These are phyloP conservation scores for Gossypium rotundifolium DNA, from an alignment of 345 rosid genomes.

Conservation along the genomic window DNA sequence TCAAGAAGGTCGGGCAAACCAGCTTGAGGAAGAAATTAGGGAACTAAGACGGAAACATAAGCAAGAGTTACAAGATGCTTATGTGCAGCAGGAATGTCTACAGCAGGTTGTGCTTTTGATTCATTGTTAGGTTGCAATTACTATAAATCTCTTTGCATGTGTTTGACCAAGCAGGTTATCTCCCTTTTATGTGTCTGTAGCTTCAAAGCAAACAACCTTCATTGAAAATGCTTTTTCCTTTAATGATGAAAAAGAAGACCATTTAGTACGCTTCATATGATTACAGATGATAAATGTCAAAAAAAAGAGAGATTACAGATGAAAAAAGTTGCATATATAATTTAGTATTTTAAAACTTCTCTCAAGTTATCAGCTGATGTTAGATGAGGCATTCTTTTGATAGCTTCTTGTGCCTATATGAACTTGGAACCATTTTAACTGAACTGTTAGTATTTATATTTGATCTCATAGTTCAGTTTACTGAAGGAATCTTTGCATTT, in stretches of 20 bases:
- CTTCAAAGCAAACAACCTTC: neutral
- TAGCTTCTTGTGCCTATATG: neutral
- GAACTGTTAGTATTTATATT: neutral
- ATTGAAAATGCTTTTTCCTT: neutral
- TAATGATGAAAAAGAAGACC: neutral
- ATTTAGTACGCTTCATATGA: neutral
- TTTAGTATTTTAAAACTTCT: neutral
- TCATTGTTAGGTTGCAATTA: slow-evolving; percentile 2
- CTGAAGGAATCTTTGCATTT: neutral
- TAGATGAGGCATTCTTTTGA: neutral
- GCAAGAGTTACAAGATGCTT: slow-evolving; percentile 82
- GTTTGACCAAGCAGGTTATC: neutral
- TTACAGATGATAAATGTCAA: neutral
- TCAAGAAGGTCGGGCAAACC: slow-evolving; percentile 82
- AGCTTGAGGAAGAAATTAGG: slow-evolving; percentile 75
- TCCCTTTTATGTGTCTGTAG: neutral
- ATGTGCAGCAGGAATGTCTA: slow-evolving; percentile 66
- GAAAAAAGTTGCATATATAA: neutral
- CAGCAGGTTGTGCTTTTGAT: slow-evolving; percentile 56
- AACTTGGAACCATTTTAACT: neutral
- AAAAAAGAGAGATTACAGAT: neutral
- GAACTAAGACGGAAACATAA: slow-evolving; percentile 78
- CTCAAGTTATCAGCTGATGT: neutral
- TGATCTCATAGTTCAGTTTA: slow-evolving; percentile 2
- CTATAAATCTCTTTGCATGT: neutral